These are phyloP conservation scores for Didymella arachidicola DNA, from an alignment of 2,329 filamentous ascomycete genomes.

Conservation along the genomic window DNA sequence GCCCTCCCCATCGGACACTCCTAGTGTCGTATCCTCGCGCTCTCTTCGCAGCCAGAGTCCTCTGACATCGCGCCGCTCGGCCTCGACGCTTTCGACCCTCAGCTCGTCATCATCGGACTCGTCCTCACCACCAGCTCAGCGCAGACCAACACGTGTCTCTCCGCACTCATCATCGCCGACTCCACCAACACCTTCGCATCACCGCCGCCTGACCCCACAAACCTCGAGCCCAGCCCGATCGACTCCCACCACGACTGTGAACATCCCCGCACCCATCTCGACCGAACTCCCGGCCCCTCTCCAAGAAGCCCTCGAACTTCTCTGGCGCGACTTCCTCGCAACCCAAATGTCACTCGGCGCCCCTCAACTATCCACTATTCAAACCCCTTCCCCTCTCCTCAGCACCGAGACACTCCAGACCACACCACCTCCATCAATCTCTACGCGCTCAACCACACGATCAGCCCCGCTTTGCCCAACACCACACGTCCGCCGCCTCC, in stretches of 20 bases:
- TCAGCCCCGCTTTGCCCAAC: conserved; percentile 4
- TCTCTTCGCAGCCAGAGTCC: not conserved
- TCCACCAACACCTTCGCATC: not conserved
- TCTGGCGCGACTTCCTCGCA: not conserved
- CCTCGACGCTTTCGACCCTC: too few species aligned
- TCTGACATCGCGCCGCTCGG: not conserved
- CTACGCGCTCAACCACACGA: not conserved
- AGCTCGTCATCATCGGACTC: not conserved
- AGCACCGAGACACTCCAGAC: not conserved
- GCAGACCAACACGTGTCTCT: not conserved
- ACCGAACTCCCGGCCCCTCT: not conserved
- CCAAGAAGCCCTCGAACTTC: not conserved
- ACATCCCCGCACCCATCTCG: too few species aligned
- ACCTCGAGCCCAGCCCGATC: too few species aligned
- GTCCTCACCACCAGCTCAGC: not conserved
- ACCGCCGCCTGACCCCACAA: not conserved
- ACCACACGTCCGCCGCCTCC: conserved; percentile 27
- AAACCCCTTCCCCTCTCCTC: not conserved
- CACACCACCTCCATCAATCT: not conserved
- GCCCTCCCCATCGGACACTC: not conserved
- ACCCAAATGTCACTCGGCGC: not conserved
- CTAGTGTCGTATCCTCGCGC: not conserved
- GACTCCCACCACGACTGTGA: too few species aligned
- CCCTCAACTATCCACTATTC: not conserved
- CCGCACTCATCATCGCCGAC: not conserved